Conservation (phyloP, 148 eudicot species). For the Dianthus caryophyllus region DNA sequence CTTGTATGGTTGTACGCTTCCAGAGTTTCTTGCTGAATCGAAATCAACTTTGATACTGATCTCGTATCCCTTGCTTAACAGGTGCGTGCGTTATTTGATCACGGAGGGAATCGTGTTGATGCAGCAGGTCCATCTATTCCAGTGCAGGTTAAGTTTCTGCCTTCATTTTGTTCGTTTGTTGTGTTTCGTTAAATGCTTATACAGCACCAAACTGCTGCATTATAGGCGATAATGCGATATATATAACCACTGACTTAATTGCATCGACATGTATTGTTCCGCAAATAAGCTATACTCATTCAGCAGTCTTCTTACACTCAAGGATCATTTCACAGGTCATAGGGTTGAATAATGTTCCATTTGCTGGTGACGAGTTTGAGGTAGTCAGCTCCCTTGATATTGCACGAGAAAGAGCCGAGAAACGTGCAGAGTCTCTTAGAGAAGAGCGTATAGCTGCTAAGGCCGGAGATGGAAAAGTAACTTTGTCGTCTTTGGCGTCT, state of each 20-base stretch:
- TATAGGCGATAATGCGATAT: background rate
- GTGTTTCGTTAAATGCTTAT: background rate
- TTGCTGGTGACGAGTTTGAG: conserved; percentile 94
- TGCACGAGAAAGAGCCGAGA: conserved; percentile 83
- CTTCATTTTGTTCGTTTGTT: background rate
- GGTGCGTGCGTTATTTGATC: conserved; percentile 94
- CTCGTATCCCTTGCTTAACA: conserved; percentile 24
- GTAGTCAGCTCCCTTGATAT: conserved; percentile 73
- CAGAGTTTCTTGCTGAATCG: background rate
- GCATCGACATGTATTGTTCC: background rate
- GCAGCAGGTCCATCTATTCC: conserved; percentile 96
- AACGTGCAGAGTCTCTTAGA: conserved; percentile 50
- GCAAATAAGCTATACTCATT: conserved; percentile 1
- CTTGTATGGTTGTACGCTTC: conserved; percentile 1
- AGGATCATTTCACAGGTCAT: conserved; percentile 50
- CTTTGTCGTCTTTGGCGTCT: conserved; percentile 87
- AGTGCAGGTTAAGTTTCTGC: conserved; percentile 58
- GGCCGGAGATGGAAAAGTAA: conserved; percentile 85
- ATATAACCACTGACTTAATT: background rate
- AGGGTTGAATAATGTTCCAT: conserved; percentile 83
- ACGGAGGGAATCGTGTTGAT: conserved; percentile 68
- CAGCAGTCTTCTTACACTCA: background rate
- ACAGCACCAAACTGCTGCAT: background rate
- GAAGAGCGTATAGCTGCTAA: conserved; percentile 69
- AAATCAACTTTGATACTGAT: conserved; percentile 13